These are phyloP conservation scores for Boletus eberwhitei DNA, from an alignment of 768 basidiomycete species.

Conservation along the genomic window DNA sequence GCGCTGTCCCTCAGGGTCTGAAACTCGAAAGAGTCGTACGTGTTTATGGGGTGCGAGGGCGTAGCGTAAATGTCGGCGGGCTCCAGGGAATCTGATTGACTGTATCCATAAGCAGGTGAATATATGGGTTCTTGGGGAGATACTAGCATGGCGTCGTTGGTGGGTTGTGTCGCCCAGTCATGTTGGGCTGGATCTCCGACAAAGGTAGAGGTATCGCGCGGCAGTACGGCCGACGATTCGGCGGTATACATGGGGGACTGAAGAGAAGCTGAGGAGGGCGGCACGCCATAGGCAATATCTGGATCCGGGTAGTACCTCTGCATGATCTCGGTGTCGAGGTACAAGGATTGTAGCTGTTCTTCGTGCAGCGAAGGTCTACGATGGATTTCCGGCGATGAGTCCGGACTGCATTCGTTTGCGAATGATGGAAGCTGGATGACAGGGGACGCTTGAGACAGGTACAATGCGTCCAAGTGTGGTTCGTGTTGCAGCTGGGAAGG, in stretches of 20 bases:
- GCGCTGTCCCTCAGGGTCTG: slow-evolving; percentile 27
- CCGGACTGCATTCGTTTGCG: slow-evolving; percentile 12
- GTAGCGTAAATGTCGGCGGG: slow-evolving; percentile 17
- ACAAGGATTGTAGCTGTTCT: slow-evolving; percentile 21
- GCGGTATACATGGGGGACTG: slow-evolving; percentile 19
- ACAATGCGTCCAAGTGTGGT: slow-evolving; percentile 16
- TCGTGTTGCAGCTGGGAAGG: slow-evolving; percentile 9
- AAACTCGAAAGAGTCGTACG: slow-evolving; percentile 34
- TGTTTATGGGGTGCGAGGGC: slow-evolving; percentile 12
- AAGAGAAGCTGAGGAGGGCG: slow-evolving; percentile 5
- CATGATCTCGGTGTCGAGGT: slow-evolving; percentile 24
- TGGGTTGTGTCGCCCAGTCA: slow-evolving; percentile 14
- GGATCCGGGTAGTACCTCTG: slow-evolving; percentile 18
- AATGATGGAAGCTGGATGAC: slow-evolving; percentile 17
- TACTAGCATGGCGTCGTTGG: slow-evolving; percentile 14
- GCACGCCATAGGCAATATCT: slow-evolving; percentile 13
- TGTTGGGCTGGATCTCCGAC: slow-evolving; percentile 6
- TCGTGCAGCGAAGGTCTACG: slow-evolving; percentile 19
- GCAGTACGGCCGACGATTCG: slow-evolving; percentile 10
- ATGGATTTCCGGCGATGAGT: slow-evolving; percentile 11
- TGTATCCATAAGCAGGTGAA: slow-evolving; percentile 17
- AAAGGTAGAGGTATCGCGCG: slow-evolving; percentile 13
- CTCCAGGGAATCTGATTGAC: slow-evolving; percentile 18
- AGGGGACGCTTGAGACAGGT: slow-evolving; percentile 20
- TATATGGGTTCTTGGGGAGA: slow-evolving; percentile 17